Conservation (phyloP, 2,329 filamentous ascomycete genomes). For the Aspergillus aculeatinus region DNA sequence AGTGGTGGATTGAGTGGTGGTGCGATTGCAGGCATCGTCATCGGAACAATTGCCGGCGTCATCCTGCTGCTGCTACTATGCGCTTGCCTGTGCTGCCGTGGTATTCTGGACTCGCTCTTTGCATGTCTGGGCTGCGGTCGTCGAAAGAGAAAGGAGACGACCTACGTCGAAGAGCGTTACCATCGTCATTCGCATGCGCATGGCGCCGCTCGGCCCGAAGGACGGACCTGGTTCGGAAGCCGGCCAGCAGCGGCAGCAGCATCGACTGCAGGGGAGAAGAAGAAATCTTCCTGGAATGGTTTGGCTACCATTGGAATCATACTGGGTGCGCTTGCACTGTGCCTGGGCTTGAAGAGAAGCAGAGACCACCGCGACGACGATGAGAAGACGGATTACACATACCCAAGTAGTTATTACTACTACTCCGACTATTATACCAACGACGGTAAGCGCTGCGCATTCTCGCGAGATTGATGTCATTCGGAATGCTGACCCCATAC, state of each 20-base stretch:
- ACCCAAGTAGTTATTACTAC: conserved; percentile 43
- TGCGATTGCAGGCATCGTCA: conserved; percentile 53
- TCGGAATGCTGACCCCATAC: conserved; percentile 5
- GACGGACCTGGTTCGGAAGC: conserved; percentile 44
- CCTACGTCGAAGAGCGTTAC: conserved; percentile 41
- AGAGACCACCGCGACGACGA: conserved; percentile 33
- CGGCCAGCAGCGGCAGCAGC: conserved; percentile 38
- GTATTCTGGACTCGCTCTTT: conserved; percentile 41
- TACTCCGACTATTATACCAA: conserved; percentile 45
- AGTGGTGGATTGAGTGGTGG: conserved; percentile 47
- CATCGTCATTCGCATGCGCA: conserved; percentile 35
- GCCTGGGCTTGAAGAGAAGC: conserved; percentile 47
- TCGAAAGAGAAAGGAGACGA: conserved; percentile 39
- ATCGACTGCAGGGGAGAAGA: conserved; percentile 31
- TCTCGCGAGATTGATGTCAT: neutral
- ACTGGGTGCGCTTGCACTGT: conserved; percentile 45
- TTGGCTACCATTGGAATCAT: conserved; percentile 44
- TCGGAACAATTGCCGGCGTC: conserved; percentile 48
- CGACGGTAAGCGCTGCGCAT: conserved; percentile 36
- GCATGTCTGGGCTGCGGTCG: conserved; percentile 41
- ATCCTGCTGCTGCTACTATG: conserved; percentile 47
- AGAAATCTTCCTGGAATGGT: conserved; percentile 41
- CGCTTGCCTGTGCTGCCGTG: conserved; percentile 45
- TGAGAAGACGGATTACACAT: conserved; percentile 41
- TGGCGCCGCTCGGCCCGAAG: conserved; percentile 24